A percentile compares a stretch with the other conserved stretches of the same genome.
Evolutionary conservation across 768 basidiomycete genomes (phyloP).

Genomic region (Lyophyllum decastes): DNA sequence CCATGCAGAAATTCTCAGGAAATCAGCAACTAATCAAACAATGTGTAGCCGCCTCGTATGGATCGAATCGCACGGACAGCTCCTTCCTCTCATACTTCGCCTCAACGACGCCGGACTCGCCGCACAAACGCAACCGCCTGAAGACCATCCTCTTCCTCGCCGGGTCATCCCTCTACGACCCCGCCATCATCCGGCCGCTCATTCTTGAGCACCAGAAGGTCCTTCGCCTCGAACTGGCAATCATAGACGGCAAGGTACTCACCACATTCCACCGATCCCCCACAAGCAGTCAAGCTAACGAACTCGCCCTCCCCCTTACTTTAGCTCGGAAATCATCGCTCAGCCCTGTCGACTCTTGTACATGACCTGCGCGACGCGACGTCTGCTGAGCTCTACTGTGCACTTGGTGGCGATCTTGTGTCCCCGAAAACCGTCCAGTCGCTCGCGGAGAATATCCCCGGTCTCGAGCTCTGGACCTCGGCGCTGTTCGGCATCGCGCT

Average conservation of each 20-base stretch:
- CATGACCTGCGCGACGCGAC: constrained; percentile 68
- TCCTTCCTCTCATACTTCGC: constrained; percentile 77
- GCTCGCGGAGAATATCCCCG: constrained; percentile 45
- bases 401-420: constrained; percentile 75
- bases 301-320: not conserved
- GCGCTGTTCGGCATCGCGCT: constrained; percentile 38
- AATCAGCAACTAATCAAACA: not conserved
- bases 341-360: constrained; percentile 68
- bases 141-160: constrained; percentile 82
- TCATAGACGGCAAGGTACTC: constrained; percentile 76
- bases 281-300: not conserved
- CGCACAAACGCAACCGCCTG: constrained; percentile 70
- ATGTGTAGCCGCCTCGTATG: constrained; percentile 40
- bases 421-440: constrained; percentile 54
- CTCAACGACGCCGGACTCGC: constrained; percentile 81
- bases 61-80: constrained; percentile 32
- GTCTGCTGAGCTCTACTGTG: constrained; percentile 87
- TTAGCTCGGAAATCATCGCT: constrained; percentile 56
- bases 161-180: constrained; percentile 71
- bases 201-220: constrained; percentile 51
- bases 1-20: not conserved
- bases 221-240: constrained; percentile 72
- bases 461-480: constrained; percentile 55
- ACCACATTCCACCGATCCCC: not conserved
- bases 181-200: constrained; percentile 41